Evolutionary conservation across 768 basidiomycete genomes (phyloP), one percentile per base, ranked within the genome.

Genomic region (Suillus americanus): DNA sequence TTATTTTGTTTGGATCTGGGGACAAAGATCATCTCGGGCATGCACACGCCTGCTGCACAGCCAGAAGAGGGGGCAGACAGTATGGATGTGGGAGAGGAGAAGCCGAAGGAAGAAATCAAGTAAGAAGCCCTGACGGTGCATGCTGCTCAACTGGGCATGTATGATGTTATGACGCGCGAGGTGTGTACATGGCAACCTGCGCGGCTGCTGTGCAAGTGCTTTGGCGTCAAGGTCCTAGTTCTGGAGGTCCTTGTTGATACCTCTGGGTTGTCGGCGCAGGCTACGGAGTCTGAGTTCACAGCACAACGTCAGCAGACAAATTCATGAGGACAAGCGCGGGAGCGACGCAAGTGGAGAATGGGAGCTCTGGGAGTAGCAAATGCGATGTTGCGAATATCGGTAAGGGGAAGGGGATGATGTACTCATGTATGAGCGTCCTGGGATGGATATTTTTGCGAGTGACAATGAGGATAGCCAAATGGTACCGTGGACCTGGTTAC

Each of bases 401-500:
- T 0, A 77, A 97, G 51, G 96, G 95, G 28, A 97, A 73, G 95
- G 95, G 0, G 78, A 84, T 43, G 95, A 97, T 71, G 95, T 88
- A 7, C 80, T 97, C 67, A 95, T 91, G 0, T 96, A 98, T 74
- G 82, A 92, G 69, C 85, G 91, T 43, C 97, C 97, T 2, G 80
- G 88, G 8, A 92, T 95, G 84, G 91, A 95, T 71, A 87, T 99
- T 51, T 83, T 99, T 74, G 96, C 94, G 16, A 95, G 92, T 76
- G 93, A 94, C 65, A 92, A 94, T 53, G 95, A 97, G 70, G 92
- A 93, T 40, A 89, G 88, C 20, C 53, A 13, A 56, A 56, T 37
- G 55, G 6, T 43, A 54, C 37, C 4, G 35, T 12, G 38, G 61
- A 71, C 71, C 67, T 88, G 33, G 77, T 82, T n/a, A 87, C 89